Evolutionary conservation across 306 rosid genomes (phyloP).

Genomic region (Gastrolobium bilobum): DNA sequence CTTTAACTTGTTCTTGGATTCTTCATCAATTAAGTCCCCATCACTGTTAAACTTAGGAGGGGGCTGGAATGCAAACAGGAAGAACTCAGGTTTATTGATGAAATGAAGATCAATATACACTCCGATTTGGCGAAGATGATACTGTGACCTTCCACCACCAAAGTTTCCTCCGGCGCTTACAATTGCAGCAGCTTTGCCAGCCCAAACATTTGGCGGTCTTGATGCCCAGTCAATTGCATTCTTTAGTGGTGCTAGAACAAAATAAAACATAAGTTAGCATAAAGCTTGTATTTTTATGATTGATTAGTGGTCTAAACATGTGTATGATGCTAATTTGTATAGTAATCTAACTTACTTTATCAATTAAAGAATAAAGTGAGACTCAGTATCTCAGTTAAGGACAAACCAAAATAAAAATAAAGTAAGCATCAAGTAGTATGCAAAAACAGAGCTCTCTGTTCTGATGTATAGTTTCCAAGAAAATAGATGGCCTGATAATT

Average conservation of each 20-base stretch:
- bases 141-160: slow-evolving; percentile 74
- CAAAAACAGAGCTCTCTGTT: too few relatives aligned
- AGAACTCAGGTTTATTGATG: slow-evolving; percentile 85
- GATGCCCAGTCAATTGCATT: slow-evolving; percentile 93
- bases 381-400: too few relatives aligned
- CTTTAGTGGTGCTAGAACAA: slow-evolving; percentile 65
- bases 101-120: slow-evolving; percentile 79
- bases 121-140: slow-evolving; percentile 86
- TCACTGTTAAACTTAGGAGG: slow-evolving; percentile 66
- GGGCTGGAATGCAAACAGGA: slow-evolving; percentile 61
- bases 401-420: too few relatives aligned
- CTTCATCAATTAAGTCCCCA: slow-evolving; percentile 73
- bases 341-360: too few relatives aligned
- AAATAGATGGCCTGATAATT: too few relatives aligned
- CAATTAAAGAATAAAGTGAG: too few relatives aligned
- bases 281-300: too few relatives aligned
- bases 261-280: too few relatives aligned
- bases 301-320: too few relatives aligned
- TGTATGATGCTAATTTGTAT: too few relatives aligned
- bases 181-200: slow-evolving; percentile 74
- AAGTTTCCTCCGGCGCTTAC: slow-evolving; percentile 68
- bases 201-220: slow-evolving; percentile 85
- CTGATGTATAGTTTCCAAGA: too few relatives aligned
- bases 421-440: too few relatives aligned
- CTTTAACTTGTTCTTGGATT: slow-evolving; percentile 53